A percentile compares a stretch with the other conserved stretches of the same genome.
These are phyloP conservation scores for Breynia disticha DNA, from an alignment of 441 rosid species.

Conservation along the genomic window DNA sequence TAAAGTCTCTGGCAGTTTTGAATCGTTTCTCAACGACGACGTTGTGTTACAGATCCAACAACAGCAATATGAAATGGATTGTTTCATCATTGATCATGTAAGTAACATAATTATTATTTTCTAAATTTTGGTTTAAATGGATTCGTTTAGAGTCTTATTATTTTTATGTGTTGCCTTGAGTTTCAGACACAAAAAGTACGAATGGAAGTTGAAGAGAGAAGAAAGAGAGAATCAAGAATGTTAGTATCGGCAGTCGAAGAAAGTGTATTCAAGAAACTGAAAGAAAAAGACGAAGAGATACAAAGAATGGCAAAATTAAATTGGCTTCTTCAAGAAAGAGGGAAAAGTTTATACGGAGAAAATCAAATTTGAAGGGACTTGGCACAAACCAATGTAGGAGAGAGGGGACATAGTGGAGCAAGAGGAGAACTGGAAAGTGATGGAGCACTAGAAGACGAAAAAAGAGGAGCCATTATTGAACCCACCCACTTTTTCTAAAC, in stretches of 20 bases:
- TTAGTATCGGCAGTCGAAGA: conserved; percentile 35
- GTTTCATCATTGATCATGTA: conserved; percentile 32
- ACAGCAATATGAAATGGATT: conserved; percentile 30
- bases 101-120: conserved; percentile 5
- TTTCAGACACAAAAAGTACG: conserved; percentile 45
- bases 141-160: too few species aligned
- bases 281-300: conserved; percentile 59
- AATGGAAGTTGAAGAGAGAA: conserved; percentile 46
- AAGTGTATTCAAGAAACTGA: conserved; percentile 29
- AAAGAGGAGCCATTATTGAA: too few species aligned
- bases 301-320: conserved; percentile 40
- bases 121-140: too few species aligned
- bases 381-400: conserved; percentile 64
- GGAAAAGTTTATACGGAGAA: conserved; percentile 37
- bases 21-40: conserved; percentile 28
- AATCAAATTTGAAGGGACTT: conserved; percentile 62
- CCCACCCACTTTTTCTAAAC: too few species aligned
- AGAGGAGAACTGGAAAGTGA: too few species aligned
- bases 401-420: too few species aligned
- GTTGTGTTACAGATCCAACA: conserved; percentile 32
- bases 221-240: conserved; percentile 45
- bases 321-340: conserved; percentile 55
- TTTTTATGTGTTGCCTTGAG: background rate
- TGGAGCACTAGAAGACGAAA: too few species aligned
- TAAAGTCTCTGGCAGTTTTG: conserved; percentile 16